Conservation (phyloP, 805 yeast genomes). For the Soucietia sequanensis region DNA sequence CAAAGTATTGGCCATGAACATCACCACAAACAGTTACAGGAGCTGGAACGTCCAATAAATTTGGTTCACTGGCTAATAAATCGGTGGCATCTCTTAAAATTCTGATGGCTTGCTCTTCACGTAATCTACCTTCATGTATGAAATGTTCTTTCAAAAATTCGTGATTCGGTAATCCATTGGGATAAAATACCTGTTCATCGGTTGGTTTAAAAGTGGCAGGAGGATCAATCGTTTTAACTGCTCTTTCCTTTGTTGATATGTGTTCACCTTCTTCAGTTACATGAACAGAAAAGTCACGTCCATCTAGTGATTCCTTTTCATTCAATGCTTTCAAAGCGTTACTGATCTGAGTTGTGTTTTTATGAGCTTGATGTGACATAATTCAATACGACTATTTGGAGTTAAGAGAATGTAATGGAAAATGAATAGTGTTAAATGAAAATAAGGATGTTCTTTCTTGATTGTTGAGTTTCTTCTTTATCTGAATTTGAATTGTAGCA, state of each 20-base stretch:
- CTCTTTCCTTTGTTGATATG: slow-evolving; percentile 57
- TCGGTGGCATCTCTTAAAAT: slow-evolving; percentile 67
- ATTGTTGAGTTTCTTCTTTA: too few relatives aligned
- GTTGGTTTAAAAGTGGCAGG: slow-evolving; percentile 66
- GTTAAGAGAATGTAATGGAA: too few relatives aligned
- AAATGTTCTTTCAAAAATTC: slow-evolving; percentile 73
- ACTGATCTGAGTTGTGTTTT: slow-evolving; percentile 45
- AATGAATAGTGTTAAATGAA: too few relatives aligned
- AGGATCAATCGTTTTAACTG: slow-evolving; percentile 55
- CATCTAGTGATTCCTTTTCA: slow-evolving; percentile 27
- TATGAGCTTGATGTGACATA: too few relatives aligned
- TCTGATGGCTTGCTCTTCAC: slow-evolving; percentile 63
- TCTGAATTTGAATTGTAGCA: too few relatives aligned
- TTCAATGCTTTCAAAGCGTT: slow-evolving; percentile 64
- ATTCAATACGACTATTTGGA: too few relatives aligned
- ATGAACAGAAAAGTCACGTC: slow-evolving; percentile 44
- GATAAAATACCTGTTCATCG: slow-evolving; percentile 64
- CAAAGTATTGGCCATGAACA: slow-evolving; percentile 94
- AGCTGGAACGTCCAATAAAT: slow-evolving; percentile 75
- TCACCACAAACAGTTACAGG: slow-evolving; percentile 98
- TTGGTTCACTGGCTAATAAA: slow-evolving; percentile 69
- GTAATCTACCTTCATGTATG: slow-evolving; percentile 74
- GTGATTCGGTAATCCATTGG: slow-evolving; percentile 68
- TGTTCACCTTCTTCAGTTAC: slow-evolving; percentile 58
- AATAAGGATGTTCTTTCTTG: too few relatives aligned